A percentile compares a stretch with the other conserved stretches of the same genome.
These are phyloP conservation scores for Myxozyma lipomycoides DNA, from an alignment of 805 yeast genomes.

Conservation along the genomic window DNA sequence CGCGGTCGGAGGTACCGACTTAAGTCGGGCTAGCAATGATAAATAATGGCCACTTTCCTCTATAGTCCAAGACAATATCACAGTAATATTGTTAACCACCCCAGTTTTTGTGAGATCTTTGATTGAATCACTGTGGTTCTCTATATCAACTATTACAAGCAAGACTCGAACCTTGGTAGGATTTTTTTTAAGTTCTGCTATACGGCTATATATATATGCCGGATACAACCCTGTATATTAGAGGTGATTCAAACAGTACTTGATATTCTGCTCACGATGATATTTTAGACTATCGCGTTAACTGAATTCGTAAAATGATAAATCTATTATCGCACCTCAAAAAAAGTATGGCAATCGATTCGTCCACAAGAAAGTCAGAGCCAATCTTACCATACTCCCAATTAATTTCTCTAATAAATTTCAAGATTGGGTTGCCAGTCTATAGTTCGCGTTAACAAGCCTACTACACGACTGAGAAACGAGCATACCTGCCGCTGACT, in stretches of 20 bases:
- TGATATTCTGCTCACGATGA: conserved; percentile 19
- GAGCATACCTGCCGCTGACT: conserved; percentile 25
- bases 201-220: conserved; percentile 41
- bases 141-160: conserved; percentile 41
- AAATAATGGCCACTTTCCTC: conserved; percentile 41
- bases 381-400: conserved; percentile 36
- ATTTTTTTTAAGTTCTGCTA: conserved; percentile 36
- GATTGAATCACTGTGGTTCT: conserved; percentile 37
- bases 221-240: conserved; percentile 36
- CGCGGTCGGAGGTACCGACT: conserved; percentile 34
- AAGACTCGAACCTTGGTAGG: conserved; percentile 36
- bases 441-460: background rate
- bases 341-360: conserved; percentile 38
- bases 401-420: conserved; percentile 27
- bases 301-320: background rate
- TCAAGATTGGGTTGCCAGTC: conserved; percentile 31
- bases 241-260: background rate
- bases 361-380: conserved; percentile 40
- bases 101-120: conserved; percentile 37
- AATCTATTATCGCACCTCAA: conserved; percentile 25
- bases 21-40: conserved; percentile 34
- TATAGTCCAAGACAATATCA: conserved; percentile 38
- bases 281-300: conserved; percentile 22
- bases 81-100: conserved; percentile 35
- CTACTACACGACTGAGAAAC: background rate